These are phyloP conservation scores for Thelonectria blattea DNA, from an alignment of 2,329 filamentous ascomycete species.

Conservation along the genomic window DNA sequence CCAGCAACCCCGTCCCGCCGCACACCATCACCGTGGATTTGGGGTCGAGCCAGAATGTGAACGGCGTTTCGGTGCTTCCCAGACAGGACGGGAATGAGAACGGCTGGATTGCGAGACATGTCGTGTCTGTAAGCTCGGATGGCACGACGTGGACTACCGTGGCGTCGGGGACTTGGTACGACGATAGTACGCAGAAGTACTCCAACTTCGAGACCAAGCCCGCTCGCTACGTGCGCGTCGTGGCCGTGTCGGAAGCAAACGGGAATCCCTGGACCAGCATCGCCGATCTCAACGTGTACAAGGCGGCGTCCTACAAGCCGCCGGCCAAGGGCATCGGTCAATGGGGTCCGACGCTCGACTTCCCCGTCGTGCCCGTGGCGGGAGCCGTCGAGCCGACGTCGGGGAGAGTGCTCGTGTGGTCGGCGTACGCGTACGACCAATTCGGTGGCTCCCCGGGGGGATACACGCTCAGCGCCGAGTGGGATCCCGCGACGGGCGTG, in stretches of 20 bases:
- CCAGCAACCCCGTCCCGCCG: constrained; percentile 14
- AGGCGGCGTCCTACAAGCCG: constrained; percentile 8
- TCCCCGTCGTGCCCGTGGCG: constrained; percentile 28
- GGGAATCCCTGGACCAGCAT: constrained; percentile 25
- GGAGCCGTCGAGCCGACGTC: constrained; percentile 23
- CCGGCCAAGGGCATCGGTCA: constrained; percentile 12
- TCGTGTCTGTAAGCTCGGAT: constrained; percentile 19
- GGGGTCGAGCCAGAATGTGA: constrained; percentile 19
- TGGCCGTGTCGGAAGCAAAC: constrained; percentile 9
- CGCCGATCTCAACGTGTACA: constrained; percentile 27
- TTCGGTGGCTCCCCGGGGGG: constrained; percentile 17
- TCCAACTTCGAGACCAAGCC: constrained; percentile 26
- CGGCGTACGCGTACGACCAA: constrained; percentile 11
- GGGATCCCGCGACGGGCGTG: constrained; percentile 9
- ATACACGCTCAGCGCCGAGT: constrained; percentile 17
- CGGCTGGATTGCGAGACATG: constrained; percentile 20
- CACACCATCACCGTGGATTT: constrained; percentile 27
- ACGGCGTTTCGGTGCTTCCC: constrained; percentile 25
- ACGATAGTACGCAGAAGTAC: constrained; percentile 19
- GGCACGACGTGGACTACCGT: constrained; percentile 22
- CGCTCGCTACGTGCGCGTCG: constrained; percentile 24
- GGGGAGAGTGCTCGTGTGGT: constrained; percentile 24
- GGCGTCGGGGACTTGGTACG: constrained; percentile 25
- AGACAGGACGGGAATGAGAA: constrained; percentile 19
- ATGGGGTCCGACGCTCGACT: constrained; percentile 26